Evolutionary conservation across 1,284 basidiomycete genomes (phyloP), one percentile per base, ranked within the genome.

Genomic region (Boletus hoseneyae): DNA sequence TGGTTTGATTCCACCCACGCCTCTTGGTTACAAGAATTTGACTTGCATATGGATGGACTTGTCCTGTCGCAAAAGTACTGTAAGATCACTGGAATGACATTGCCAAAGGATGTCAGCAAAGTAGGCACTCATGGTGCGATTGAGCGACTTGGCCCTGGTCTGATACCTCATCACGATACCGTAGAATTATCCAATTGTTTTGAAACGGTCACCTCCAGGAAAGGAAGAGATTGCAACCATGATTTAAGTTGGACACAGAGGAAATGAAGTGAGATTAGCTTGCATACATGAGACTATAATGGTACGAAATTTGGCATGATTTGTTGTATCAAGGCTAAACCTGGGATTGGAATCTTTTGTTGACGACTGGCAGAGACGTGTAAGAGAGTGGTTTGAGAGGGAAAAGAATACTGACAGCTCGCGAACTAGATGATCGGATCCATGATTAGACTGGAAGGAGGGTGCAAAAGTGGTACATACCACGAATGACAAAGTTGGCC

Each of bases 401-500:
- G 21, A 15, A 19, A 39, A 32, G 7, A 6, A 15, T 3, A 48
- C 74, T 55, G 56, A 77, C 76, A 78, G 59, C 48, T 79, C 77
- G 23, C 48, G 58, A 37, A 67, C 65, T 67, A 30, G 19, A 42
- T 10, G 32, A 9, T 35, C 1, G 15, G 3, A 30, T 15, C 4
- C 21, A 10, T n/a, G 21, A 38, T 57, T 5, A 52, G 45, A 32
- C 23, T 7, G 16, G 9, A 48, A 42, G 18, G n/a, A 9, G 5
- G 34, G 11, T 32, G 42, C 30, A 35, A 42, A 38, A 42, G 13
- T 6, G 30, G 51, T 60, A 64, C 79, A 53, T 59, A 90, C 89
- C 81, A 65, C 93, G 80, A 52, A 96, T 77, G 57, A 93, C 65
- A 66, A 97, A 97, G 70, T 97, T 97, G 51, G 82, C 79, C 29